Conservation (phyloP, 495 filamentous ascomycete species). For the Talaromyces thailandensis region DNA sequence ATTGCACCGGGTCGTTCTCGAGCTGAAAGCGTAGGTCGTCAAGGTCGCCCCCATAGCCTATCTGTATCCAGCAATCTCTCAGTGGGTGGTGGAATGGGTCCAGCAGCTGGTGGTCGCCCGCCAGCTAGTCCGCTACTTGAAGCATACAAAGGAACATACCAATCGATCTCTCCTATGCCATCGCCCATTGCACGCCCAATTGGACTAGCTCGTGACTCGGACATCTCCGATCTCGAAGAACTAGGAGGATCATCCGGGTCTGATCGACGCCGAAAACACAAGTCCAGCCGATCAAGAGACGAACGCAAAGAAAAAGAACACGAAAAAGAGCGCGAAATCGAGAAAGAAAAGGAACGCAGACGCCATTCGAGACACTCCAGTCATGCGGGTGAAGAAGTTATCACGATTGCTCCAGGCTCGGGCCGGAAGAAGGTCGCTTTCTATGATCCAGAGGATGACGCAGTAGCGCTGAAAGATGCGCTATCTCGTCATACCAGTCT, state of each 20-base stretch:
- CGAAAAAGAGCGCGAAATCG: slow-evolving; percentile 5
- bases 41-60: slow-evolving; percentile 24
- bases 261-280: slow-evolving; percentile 17
- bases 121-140: slow-evolving; percentile 81
- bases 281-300: slow-evolving; percentile 1
- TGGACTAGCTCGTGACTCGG: slow-evolving; percentile 34
- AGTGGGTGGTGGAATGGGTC: slow-evolving; percentile 12
- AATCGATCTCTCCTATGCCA: slow-evolving; percentile 92
- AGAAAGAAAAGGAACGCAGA: slow-evolving; percentile 17
- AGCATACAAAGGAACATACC: slow-evolving; percentile 89
- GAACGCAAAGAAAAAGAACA: slow-evolving; percentile 12
- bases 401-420: slow-evolving; percentile 23
- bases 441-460: slow-evolving; percentile 76
- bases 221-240: slow-evolving; percentile 41
- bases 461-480: slow-evolving; percentile 62
- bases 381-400: slow-evolving; percentile 11
- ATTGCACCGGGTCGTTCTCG: slow-evolving; percentile 25
- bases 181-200: slow-evolving; percentile 53
- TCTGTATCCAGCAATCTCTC: slow-evolving; percentile 33
- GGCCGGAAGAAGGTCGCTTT: slow-evolving; percentile 43
- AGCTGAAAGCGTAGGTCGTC: slow-evolving; percentile 12
- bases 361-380: slow-evolving; percentile 15
- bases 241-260: slow-evolving; percentile 29
- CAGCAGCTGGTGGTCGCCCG: slow-evolving; percentile 29
- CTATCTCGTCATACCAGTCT: slow-evolving; percentile 59